Evolutionary conservation across 805 yeast species (phyloP).

Genomic region (Candida hispaniensis): DNA sequence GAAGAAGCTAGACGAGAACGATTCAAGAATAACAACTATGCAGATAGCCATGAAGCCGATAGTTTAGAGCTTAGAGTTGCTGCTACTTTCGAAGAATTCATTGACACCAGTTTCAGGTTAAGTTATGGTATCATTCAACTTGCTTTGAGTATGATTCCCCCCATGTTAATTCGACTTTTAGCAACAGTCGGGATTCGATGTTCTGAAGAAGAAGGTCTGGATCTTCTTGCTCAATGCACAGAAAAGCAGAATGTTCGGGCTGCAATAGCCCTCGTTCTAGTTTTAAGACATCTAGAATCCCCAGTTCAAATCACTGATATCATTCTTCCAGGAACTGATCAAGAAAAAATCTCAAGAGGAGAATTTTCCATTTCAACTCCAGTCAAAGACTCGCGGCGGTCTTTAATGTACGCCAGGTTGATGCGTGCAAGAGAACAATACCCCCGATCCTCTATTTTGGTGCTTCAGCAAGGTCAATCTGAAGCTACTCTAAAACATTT

Average conservation of each 20-base stretch:
- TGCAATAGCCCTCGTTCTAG: slow-evolving; percentile 73
- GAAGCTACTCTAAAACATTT: slow-evolving; percentile 55
- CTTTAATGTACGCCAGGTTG: slow-evolving; percentile 30
- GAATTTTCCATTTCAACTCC: slow-evolving; percentile 1
- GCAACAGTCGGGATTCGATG: slow-evolving; percentile 90
- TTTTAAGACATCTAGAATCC: slow-evolving; percentile 85
- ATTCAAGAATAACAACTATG: slow-evolving; percentile 8
- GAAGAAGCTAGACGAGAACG: slow-evolving; percentile 11
- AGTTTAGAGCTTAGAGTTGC: no score
- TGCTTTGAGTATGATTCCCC: slow-evolving; percentile 86
- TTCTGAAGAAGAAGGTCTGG: slow-evolving; percentile 72
- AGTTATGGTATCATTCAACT: slow-evolving; percentile 91
- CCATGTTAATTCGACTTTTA: slow-evolving; percentile 77
- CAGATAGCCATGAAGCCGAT: no score
- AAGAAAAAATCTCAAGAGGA: slow-evolving; percentile 19
- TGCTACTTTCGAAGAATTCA: slow-evolving; percentile 67
- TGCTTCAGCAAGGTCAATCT: slow-evolving; percentile 79
- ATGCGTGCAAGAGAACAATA: slow-evolving; percentile 58
- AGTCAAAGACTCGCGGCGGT: slow-evolving; percentile 13
- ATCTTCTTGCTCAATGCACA: slow-evolving; percentile 81
- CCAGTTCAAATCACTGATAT: slow-evolving; percentile 90
- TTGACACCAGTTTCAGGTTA: slow-evolving; percentile 78
- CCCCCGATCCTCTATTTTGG: slow-evolving; percentile 85
- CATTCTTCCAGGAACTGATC: slow-evolving; percentile 34
- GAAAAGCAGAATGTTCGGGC: slow-evolving; percentile 83